Base-by-base conservation (phyloP, 148 eudicot genomes). In the Silene conica region DNA sequence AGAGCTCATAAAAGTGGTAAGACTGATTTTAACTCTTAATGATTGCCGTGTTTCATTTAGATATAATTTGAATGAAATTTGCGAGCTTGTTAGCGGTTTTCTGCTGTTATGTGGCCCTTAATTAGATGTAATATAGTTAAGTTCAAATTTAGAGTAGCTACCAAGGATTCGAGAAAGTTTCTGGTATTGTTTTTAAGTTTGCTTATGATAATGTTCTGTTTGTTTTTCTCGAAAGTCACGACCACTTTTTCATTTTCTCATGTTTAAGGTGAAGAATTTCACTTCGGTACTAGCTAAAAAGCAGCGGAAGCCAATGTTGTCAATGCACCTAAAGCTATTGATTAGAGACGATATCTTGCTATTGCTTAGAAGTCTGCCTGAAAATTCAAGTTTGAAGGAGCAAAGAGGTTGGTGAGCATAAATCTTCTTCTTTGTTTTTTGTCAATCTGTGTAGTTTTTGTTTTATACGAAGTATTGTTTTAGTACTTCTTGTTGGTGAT, bases 1-100 rank as follows among this genome's bases (percentile, higher is more conserved):
- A 19, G 83, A 92, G 66, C 93, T 95, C 74, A 81, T 88, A 57
- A 78, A 80, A 80, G 82, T 87, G 97, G 98, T 95, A 76, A 88
- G 85, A 57, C 20, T 66, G 43, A 7, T 48, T 54, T 57, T n/a
- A 2, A n/a, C 20, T 56, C 0, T 56, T 16, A 15, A 22, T 18
- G 2, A 56, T 15, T 15, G 21, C 9, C 13, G 63, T 28, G 0
- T 59, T 59, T 23, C 12, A 4, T 28, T 28, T 15, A 3, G 43
- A 45, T 43, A 64, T 28, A 20, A 6, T 64, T 15, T 64, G 45
- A 62, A 34, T 18, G 19, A 65, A n/a, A 16, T 43, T 9, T 26
- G 0, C 43, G 16, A 21, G 25, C 28, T 67, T 55, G 28, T 22
- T 55, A 45, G 43, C 52, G 6, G 14, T 9, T 5, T 23, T 43